Evolutionary conservation across 306 rosid species (phyloP).

Genomic region (Delonix regia): DNA sequence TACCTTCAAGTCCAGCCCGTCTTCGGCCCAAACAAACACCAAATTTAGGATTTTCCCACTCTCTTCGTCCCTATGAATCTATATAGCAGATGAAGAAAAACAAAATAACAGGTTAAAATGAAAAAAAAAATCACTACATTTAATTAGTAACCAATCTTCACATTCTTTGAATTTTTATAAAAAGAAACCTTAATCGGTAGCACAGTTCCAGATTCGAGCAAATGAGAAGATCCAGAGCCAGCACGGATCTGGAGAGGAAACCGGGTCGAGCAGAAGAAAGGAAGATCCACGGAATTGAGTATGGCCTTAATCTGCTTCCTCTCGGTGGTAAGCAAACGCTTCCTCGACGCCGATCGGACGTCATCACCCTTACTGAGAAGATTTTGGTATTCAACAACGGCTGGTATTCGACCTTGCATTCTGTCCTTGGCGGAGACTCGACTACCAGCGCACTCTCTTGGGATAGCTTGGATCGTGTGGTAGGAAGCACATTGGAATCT

Average conservation of each 20-base stretch:
- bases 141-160: background rate
- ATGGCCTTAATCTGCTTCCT: conserved; percentile 81
- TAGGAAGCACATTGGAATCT: conserved; percentile 38
- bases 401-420: conserved; percentile 84
- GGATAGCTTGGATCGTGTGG: conserved; percentile 93
- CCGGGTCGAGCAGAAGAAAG: conserved; percentile 76
- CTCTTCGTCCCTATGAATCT: conserved; percentile 77
- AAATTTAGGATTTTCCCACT: conserved; percentile 76
- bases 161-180: background rate
- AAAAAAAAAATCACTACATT: background rate
- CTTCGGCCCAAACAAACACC: conserved; percentile 96
- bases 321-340: conserved; percentile 78
- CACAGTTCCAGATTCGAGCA: conserved; percentile 78
- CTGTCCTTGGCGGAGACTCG: conserved; percentile 66
- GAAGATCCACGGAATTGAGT: conserved; percentile 57
- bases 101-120: background rate
- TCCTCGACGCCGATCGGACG: conserved; percentile 45
- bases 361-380: conserved; percentile 45
- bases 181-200: conserved; percentile 72
- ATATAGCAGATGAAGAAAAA: conserved; percentile 7
- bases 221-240: conserved; percentile 84
- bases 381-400: conserved; percentile 72
- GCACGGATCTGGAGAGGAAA: conserved; percentile 94
- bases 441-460: conserved; percentile 70
- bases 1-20: conserved; percentile 76